Evolutionary conservation across 2,329 filamentous ascomycete species (phyloP), one percentile per base, ranked within the genome.

Genomic region (Xylariaceae sp.): DNA sequence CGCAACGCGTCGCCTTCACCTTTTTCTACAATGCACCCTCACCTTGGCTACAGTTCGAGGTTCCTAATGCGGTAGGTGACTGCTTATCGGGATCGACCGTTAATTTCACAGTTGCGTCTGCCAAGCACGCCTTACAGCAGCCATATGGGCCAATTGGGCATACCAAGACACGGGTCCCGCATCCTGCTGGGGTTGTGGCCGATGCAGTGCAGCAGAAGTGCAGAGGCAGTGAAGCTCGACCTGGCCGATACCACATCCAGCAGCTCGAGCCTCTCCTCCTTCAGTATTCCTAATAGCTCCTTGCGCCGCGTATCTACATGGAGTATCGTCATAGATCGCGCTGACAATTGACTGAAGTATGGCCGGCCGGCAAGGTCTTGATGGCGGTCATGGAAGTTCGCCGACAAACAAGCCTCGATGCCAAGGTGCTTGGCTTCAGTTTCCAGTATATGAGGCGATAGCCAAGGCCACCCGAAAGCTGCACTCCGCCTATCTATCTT

Each of bases 61-160:
- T 10, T 50, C 36, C 17, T 43, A 31, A 55, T 55, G 55, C 55
- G 55, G 55, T 55, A 57, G 55, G 55, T 57, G 55, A 43, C 16
- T 40, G 38, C 48, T 57, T 55, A 52, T 55, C 49, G 43, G 40
- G 36, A 31, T 31, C 17, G 19, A n/a, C 22, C 28, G 43, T 34
- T 39, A 4, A 45, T 28, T 45, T 45, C 17, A 28, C 45, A 18
- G 14, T 39, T 42, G 42, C 47, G 22, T 28, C 4, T 28, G 22
- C 22, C 22, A 28, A 28, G 22, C 54, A 45, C 49, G 40, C 43
- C 19, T 45, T 31, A n/a, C 17, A n/a, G 33, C 22, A 28, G 12
- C 19, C 10, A 28, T 45, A 38, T 49, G 22, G 22, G 22, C 7
- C 22, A n/a, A 57, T 54, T 51, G 54, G 54, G 38, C 19, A 40